These are phyloP conservation scores for Rhinocladiella mackenziei DNA, from an alignment of 2,329 filamentous ascomycete species.

Conservation along the genomic window DNA sequence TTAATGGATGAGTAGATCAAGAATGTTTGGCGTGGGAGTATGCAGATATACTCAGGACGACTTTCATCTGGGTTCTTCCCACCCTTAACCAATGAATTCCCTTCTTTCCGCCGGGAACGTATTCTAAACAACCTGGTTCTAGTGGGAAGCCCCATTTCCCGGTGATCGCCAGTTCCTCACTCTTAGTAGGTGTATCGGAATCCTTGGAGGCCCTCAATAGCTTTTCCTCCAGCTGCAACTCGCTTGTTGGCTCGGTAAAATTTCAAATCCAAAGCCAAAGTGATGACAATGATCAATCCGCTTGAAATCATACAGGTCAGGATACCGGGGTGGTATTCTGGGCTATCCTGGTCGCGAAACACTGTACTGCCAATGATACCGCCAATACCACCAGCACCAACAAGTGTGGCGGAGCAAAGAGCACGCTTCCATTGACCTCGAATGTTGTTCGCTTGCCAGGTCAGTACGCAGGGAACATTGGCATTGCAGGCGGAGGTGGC, in stretches of 20 bases:
- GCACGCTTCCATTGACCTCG: slow-evolving; percentile 86
- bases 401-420: slow-evolving; percentile 35
- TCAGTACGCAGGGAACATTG: slow-evolving; percentile 70
- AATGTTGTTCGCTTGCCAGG: slow-evolving; percentile 84
- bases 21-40: too few relatives aligned
- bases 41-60: too few relatives aligned
- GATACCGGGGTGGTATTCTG: slow-evolving; percentile 34
- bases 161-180: too few relatives aligned
- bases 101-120: too few relatives aligned
- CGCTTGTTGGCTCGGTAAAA: slow-evolving; percentile 28
- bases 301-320: slow-evolving; percentile 26
- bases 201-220: slow-evolving; percentile 24
- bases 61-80: too few relatives aligned
- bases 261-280: slow-evolving; percentile 27
- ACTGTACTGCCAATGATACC: slow-evolving; percentile 72
- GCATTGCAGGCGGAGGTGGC: slow-evolving; percentile 72
- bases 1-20: too few relatives aligned
- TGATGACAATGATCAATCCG: slow-evolving; percentile 27
- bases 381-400: slow-evolving; percentile 57
- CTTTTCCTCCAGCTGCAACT: slow-evolving; percentile 23
- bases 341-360: slow-evolving; percentile 52
- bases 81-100: too few relatives aligned
- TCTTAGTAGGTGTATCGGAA: slow-evolving; percentile 27
- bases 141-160: too few relatives aligned
- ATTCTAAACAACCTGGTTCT: too few relatives aligned